Conservation (phyloP, 441 rosid species). For the Populus tomentosa region DNA sequence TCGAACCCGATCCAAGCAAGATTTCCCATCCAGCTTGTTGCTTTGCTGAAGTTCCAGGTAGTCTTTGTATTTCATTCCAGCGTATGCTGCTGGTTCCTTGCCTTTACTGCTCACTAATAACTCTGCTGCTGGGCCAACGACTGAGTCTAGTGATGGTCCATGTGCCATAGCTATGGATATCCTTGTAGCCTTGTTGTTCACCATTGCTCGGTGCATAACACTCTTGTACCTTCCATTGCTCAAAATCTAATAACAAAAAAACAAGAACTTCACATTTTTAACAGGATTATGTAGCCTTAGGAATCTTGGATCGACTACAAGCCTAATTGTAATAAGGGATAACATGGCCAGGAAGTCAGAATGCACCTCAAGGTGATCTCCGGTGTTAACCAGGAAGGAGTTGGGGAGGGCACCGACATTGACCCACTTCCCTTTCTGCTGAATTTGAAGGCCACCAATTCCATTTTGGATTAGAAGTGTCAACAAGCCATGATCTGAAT, state of each 20-base stretch:
- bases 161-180: conserved; percentile 32
- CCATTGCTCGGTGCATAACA: conserved; percentile 41
- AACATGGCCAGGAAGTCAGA: too few species aligned
- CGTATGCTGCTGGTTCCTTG: conserved; percentile 19
- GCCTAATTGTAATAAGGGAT: too few species aligned
- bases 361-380: too few species aligned
- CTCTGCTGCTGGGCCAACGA: conserved; percentile 34
- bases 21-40: conserved; percentile 32
- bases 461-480: too few species aligned
- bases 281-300: not conserved
- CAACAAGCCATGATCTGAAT: too few species aligned
- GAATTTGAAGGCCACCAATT: too few species aligned
- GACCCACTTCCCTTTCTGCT: too few species aligned
- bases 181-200: conserved; percentile 33
- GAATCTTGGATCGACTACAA: too few species aligned
- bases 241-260: conserved; percentile 25
- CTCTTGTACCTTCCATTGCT: conserved; percentile 55
- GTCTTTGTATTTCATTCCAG: conserved; percentile 35
- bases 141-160: conserved; percentile 44
- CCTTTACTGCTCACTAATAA: conserved; percentile 15
- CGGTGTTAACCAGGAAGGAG: too few species aligned
- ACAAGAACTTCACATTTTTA: too few species aligned
- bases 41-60: conserved; percentile 41
- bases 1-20: conserved; percentile 29
- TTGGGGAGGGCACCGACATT: too few species aligned